These are phyloP conservation scores for Pythium vanterpoolii DNA, from an alignment of 352 stramenopile genomes.

Conservation along the genomic window DNA sequence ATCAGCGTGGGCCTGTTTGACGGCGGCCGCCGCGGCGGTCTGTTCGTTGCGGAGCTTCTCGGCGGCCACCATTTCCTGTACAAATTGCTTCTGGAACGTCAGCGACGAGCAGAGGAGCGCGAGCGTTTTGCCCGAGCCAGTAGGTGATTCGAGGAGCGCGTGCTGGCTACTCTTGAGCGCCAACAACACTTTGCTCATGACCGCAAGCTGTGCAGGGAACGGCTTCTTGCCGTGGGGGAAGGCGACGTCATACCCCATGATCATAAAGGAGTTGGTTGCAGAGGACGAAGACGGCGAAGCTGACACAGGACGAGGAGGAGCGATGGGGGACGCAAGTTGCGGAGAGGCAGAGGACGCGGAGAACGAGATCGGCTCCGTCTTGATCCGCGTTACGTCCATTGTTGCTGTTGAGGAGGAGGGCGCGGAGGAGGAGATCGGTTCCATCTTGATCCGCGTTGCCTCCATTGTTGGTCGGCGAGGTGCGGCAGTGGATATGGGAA, in stretches of 20 bases:
- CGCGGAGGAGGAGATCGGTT: neutral
- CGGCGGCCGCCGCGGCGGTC: neutral
- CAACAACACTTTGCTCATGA: slow-evolving; percentile 85
- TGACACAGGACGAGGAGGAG: neutral
- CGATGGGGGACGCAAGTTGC: neutral
- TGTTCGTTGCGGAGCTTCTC: slow-evolving; percentile 26
- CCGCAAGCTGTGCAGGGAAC: slow-evolving; percentile 80
- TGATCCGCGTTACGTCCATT: neutral
- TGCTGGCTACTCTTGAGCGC: slow-evolving; percentile 80
- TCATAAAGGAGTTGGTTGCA: slow-evolving; percentile 37
- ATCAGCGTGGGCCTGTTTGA: neutral
- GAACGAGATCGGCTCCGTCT: neutral
- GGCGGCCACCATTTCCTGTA: slow-evolving; percentile 33
- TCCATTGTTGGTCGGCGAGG: neutral
- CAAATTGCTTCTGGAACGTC: slow-evolving; percentile 69
- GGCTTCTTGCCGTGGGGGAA: slow-evolving; percentile 79
- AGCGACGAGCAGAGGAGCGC: slow-evolving; percentile 80
- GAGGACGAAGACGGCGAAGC: neutral
- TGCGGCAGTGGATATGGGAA: no score
- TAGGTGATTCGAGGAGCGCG: slow-evolving; percentile 82
- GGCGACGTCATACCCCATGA: slow-evolving; percentile 83
- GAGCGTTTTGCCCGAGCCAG: slow-evolving; percentile 82
- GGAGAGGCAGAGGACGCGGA: neutral
- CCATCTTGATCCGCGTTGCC: neutral
- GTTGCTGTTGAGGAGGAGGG: neutral